A percentile compares a stretch with the other conserved stretches of the same genome.
phyloP scores from a whole-genome alignment of 2,329 filamentous ascomycete genomes.

The Coniochaeta pulveracea region DNA sequence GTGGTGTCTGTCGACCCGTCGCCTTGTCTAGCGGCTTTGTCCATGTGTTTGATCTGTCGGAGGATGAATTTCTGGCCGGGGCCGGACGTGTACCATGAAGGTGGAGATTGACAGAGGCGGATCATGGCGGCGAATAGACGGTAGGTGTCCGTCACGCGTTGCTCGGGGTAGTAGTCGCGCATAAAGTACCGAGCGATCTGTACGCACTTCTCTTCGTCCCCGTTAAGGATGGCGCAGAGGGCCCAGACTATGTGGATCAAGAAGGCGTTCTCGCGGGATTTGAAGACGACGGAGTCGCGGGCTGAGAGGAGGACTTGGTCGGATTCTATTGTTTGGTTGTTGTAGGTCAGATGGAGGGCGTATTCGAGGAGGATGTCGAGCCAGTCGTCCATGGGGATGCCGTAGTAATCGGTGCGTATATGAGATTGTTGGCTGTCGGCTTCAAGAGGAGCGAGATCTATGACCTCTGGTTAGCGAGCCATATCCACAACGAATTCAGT shows the following conservation, averaged over 20 bases:
- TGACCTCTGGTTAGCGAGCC: constrained; percentile 1
- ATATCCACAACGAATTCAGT: neutral
- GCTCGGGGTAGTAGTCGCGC: constrained; percentile 52
- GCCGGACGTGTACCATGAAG: constrained; percentile 67
- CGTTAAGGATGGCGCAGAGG: constrained; percentile 72
- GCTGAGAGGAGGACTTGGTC: constrained; percentile 74
- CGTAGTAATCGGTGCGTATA: constrained; percentile 38
- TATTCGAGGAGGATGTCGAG: constrained; percentile 85
- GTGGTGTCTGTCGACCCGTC: constrained; percentile 15
- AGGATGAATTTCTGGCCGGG: constrained; percentile 85
- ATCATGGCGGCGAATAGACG: constrained; percentile 74
- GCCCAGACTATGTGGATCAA: constrained; percentile 70
- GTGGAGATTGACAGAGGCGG: constrained; percentile 60
- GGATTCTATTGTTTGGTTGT: constrained; percentile 56
- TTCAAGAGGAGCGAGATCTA: constrained; percentile 22
- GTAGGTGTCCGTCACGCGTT: constrained; percentile 73
- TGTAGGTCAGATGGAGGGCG: constrained; percentile 61
- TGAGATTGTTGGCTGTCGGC: too few relatives aligned
- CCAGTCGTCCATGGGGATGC: constrained; percentile 76
- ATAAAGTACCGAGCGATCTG: constrained; percentile 74
- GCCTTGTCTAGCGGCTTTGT: constrained; percentile 51
- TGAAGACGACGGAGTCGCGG: constrained; percentile 71
- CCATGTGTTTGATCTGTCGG: constrained; percentile 83
- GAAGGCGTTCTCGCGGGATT: constrained; percentile 55
- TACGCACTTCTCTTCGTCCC: constrained; percentile 66